Conservation (phyloP, 1,284 basidiomycete species). For the Ganoderma boninense region DNA sequence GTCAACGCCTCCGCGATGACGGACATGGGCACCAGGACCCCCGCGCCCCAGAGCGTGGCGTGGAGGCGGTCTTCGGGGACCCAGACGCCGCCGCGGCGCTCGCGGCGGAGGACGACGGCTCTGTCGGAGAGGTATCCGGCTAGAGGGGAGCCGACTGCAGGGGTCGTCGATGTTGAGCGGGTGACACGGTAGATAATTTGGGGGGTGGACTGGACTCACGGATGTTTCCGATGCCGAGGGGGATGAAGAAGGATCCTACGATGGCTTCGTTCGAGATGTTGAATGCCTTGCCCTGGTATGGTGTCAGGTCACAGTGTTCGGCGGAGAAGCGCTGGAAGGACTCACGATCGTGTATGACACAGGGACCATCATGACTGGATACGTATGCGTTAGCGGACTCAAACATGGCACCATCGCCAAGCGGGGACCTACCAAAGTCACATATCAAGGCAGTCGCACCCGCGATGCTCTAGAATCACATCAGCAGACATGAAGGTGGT, state of each 20-base stretch:
- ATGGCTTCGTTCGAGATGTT: constrained; percentile 65
- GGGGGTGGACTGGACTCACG: too few species aligned
- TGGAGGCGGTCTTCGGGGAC: constrained; percentile 69
- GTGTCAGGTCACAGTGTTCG: not conserved
- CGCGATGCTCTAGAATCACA: constrained; percentile 47
- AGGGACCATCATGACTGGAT: constrained; percentile 48
- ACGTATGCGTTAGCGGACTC: not conserved
- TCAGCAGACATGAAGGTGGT: not conserved
- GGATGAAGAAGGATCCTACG: constrained; percentile 68
- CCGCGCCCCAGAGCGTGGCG: constrained; percentile 55
- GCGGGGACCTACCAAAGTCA: constrained; percentile 49
- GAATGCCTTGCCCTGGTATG: constrained; percentile 60
- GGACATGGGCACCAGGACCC: constrained; percentile 53
- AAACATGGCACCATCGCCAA: not conserved
- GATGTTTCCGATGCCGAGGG: constrained; percentile 68
- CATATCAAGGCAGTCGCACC: constrained; percentile 50
- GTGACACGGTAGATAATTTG: too few species aligned
- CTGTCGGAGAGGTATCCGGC: constrained; percentile 62
- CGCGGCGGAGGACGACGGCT: constrained; percentile 54
- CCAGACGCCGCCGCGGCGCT: constrained; percentile 56
- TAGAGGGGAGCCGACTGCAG: constrained; percentile 58
- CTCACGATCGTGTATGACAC: constrained; percentile 51
- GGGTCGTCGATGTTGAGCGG: too few species aligned
- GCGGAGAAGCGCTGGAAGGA: not conserved
- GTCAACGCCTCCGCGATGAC: constrained; percentile 45